Conservation (phyloP, 345 rosid species). For the Salix arbutifolia region DNA sequence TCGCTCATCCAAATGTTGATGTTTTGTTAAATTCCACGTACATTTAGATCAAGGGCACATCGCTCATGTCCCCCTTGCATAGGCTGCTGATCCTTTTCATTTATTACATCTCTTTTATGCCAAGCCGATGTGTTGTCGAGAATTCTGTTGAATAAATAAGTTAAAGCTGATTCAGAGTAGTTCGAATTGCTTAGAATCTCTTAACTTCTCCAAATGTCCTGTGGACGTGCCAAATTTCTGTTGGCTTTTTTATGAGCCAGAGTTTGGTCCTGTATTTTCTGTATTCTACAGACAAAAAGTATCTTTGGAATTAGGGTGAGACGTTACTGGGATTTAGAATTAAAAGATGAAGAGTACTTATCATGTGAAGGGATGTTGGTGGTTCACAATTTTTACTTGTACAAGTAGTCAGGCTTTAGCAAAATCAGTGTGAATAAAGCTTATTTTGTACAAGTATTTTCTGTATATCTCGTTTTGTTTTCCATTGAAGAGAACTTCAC, state of each 20-base stretch:
- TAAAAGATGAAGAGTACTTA: background rate
- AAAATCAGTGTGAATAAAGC: background rate
- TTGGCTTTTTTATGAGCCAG: background rate
- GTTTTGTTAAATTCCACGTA: constrained; percentile 11
- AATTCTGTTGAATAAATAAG: constrained; percentile 6
- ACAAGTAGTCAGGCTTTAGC: background rate
- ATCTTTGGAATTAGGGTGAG: background rate
- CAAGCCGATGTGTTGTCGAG: constrained; percentile 13
- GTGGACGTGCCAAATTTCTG: background rate
- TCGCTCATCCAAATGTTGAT: constrained; percentile 19
- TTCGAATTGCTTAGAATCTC: background rate
- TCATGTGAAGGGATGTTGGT: background rate
- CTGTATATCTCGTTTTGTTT: too few relatives aligned
- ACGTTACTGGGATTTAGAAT: background rate
- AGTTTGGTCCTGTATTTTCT: background rate
- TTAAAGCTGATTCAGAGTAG: background rate
- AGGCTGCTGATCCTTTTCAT: constrained; percentile 12
- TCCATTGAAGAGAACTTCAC: background rate
- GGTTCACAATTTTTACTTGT: background rate
- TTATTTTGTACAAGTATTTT: too few relatives aligned
- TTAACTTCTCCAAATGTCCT: background rate
- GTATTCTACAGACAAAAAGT: background rate
- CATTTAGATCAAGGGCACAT: constrained; percentile 28
- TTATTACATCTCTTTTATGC: constrained; percentile 8
- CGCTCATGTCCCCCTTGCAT: constrained; percentile 28